Percentiles rank a stretch among this genome's conserved stretches.
phyloP scores from a whole-genome alignment of 73 alveolate species.

The Symbiodinium pilosum region DNA sequence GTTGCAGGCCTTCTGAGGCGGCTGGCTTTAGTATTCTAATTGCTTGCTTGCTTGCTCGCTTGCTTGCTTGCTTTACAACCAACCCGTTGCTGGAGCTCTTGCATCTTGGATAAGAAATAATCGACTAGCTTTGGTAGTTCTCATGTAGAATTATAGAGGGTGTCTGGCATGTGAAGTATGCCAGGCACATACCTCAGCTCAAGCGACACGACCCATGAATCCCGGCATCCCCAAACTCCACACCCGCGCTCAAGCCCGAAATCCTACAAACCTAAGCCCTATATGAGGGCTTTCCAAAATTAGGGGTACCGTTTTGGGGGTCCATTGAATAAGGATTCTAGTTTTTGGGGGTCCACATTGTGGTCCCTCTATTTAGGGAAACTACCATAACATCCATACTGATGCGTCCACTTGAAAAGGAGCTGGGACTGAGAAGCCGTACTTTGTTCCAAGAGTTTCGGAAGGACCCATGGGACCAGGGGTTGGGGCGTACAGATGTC shows the following conservation, averaged over 20 bases:
- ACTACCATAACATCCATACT: too few relatives aligned
- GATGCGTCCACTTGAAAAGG: neutral
- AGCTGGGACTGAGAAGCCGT: conserved; percentile 36
- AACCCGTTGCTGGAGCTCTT: too few relatives aligned
- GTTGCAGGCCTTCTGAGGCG: too few relatives aligned
- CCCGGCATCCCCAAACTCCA: neutral
- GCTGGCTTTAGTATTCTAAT: too few relatives aligned
- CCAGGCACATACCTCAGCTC: neutral
- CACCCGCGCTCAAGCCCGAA: neutral
- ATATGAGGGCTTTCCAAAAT: neutral
- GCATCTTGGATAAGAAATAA: too few relatives aligned
- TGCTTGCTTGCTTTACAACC: too few relatives aligned
- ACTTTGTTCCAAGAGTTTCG: conserved; percentile 76
- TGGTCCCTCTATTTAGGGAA: too few relatives aligned
- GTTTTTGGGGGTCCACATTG: neutral
- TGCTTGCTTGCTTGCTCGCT: too few relatives aligned
- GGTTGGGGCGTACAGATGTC: neutral
- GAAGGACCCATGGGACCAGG: neutral
- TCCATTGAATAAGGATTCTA: neutral
- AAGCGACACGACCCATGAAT: neutral
- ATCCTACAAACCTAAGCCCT: neutral
- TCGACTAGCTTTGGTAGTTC: too few relatives aligned
- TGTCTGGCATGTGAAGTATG: neutral
- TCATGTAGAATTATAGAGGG: too few relatives aligned
- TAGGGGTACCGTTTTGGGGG: neutral